Evolutionary conservation across 768 basidiomycete species (phyloP).

Genomic region (Gautieria morchelliformis): DNA sequence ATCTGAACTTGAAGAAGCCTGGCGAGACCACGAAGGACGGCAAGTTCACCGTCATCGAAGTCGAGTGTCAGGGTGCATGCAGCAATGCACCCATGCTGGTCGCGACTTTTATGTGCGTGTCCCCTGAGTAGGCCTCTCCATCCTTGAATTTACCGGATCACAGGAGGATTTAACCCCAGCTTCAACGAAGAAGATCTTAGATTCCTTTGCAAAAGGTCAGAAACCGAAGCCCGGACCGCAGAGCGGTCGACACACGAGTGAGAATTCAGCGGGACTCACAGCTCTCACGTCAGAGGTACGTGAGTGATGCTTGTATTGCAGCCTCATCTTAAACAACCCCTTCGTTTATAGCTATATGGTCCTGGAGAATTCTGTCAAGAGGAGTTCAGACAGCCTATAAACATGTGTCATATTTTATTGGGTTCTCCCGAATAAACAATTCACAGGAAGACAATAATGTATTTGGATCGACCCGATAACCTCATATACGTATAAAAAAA

Average conservation of each 20-base stretch:
- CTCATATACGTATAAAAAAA: no score
- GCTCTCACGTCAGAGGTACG: slow-evolving; percentile 64
- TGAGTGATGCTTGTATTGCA: not conserved
- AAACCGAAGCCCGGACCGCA: slow-evolving; percentile 95
- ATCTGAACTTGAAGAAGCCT: slow-evolving; percentile 75
- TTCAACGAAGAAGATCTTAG: slow-evolving; percentile 70
- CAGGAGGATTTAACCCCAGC: slow-evolving; percentile 80
- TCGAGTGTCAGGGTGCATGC: slow-evolving; percentile 98
- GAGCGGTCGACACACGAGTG: slow-evolving; percentile 74
- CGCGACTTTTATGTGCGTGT: slow-evolving; percentile 84
- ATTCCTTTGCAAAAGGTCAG: slow-evolving; percentile 69
- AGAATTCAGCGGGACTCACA: slow-evolving; percentile 89
- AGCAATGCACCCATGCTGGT: slow-evolving; percentile 97
- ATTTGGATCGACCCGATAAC: no score
- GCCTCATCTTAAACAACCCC: slow-evolving; percentile 8
- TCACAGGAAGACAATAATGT: no score
- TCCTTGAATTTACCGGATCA: slow-evolving; percentile 1
- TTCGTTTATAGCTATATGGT: slow-evolving; percentile 69
- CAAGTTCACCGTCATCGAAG: slow-evolving; percentile 96
- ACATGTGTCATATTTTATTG: not conserved
- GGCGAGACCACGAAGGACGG: slow-evolving; percentile 93
- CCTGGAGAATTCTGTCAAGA: slow-evolving; percentile 83
- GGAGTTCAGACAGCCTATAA: slow-evolving; percentile 61
- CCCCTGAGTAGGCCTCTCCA: not conserved
- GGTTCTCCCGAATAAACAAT: no score